Evolutionary conservation across 2,329 filamentous ascomycete species (phyloP), one percentile per base, ranked within the genome.

Genomic region (Alternaria arbusti): DNA sequence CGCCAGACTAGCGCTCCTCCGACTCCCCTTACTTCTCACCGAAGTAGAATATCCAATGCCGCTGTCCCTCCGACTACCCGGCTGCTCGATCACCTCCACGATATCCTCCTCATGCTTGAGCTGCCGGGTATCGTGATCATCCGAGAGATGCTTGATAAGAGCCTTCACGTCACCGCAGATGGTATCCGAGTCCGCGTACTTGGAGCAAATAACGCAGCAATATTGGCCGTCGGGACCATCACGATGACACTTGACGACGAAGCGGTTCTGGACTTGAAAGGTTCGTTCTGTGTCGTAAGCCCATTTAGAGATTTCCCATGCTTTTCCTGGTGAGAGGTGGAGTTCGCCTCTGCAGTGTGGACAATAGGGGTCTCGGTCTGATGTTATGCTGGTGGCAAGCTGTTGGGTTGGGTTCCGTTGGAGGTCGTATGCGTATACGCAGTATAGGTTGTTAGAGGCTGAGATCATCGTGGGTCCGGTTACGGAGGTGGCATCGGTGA

Each of bases 121-220:
- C 56, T 79, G 75, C 6, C 65, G 57, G 3, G 71, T 67, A 12
- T 64, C 62, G 54, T 79, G 78, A 30, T 79, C 78, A 50, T 73
- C 70, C 64, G 74, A 79, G 23, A 79, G 70, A 54, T 79, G 78
- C 45, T 73, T 69, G 8, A 79, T 66, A 4, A 79, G 70, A 7
- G 77, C 78, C 49, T 77, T 79, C 2, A 79, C 78, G 50, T 79
- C 78, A 9, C 78, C 77, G 54, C 78, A 79, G 0, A 79, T 69
- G 0, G 78, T 77, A n/a, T 78, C 71, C 4, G 70, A 66, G 20
- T 65, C 65, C 0, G 55, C 63, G 30, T 69, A 64, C 43, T 65
- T 64, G n/a, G 73, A 72, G 56, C 78, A 79, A 2, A 79, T 65
- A 8, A 79, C 73, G 36, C 78, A 79, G 3, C 72, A 69, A 59